phyloP scores from a whole-genome alignment of 768 basidiomycete species.

The Boletus barrowsii region DNA sequence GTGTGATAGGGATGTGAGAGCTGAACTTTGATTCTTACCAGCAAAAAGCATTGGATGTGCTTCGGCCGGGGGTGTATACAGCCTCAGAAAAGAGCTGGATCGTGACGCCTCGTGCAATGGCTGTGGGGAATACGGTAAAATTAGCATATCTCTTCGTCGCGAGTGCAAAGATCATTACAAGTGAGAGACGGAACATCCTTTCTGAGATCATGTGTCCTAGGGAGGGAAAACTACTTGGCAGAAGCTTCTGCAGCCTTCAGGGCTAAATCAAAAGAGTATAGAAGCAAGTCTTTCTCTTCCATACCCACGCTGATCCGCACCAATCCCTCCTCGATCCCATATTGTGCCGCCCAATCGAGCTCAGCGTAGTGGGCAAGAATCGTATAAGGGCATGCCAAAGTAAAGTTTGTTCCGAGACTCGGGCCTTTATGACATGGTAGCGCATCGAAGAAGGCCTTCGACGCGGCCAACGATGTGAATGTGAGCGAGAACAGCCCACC shows the following conservation, averaged over 20 bases:
- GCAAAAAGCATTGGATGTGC: too few species aligned
- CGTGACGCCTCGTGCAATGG: background rate
- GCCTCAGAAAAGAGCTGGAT: constrained; percentile 2
- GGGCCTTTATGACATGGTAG: constrained; percentile 88
- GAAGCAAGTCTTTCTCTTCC: constrained; percentile 63
- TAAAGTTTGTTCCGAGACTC: constrained; percentile 92
- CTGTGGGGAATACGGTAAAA: background rate
- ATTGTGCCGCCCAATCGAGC: constrained; percentile 86
- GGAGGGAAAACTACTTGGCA: constrained; percentile 5
- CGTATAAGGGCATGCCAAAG: constrained; percentile 90
- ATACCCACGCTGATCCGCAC: constrained; percentile 91
- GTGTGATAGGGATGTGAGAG: too few species aligned
- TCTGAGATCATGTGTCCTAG: background rate
- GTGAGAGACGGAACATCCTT: background rate
- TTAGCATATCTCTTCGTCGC: background rate
- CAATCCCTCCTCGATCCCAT: constrained; percentile 79
- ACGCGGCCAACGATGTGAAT: constrained; percentile 67
- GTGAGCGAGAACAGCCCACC: constrained; percentile 88
- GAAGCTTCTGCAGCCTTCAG: constrained; percentile 66
- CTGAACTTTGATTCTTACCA: too few species aligned
- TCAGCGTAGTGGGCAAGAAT: constrained; percentile 89
- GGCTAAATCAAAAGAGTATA: constrained; percentile 59
- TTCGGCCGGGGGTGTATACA: too few species aligned
- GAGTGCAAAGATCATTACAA: background rate
- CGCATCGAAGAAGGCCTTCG: constrained; percentile 79